Conservation (phyloP, 2,329 filamentous ascomycete species). For the Chaetomium strumarium region DNA sequence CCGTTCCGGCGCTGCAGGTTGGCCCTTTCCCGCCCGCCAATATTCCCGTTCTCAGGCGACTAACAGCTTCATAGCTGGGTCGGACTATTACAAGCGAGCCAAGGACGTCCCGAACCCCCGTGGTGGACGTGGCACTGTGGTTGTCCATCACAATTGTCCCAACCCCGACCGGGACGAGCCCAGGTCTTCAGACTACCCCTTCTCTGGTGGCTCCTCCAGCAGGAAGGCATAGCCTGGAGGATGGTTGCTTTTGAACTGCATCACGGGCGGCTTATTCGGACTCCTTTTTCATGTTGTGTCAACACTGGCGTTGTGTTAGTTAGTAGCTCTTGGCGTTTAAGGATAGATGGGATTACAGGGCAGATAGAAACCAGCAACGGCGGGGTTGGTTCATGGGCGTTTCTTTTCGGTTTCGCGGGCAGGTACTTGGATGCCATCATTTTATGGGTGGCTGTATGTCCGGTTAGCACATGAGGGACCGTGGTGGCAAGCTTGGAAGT, state of each 20-base stretch:
- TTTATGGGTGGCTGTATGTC: too few species aligned
- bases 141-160: conserved; percentile 17
- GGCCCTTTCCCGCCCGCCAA: neutral
- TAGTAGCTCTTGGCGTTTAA: neutral
- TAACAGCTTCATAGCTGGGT: conserved; percentile 5
- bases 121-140: neutral
- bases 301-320: neutral
- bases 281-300: neutral
- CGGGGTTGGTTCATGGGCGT: too few species aligned
- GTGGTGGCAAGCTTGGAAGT: too few species aligned
- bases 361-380: too few species aligned
- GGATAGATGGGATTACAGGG: too few species aligned
- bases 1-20: conserved; percentile 14
- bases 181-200: conserved; percentile 8
- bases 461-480: too few species aligned
- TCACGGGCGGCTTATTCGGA: neutral
- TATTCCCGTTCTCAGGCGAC: neutral
- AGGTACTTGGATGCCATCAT: too few species aligned
- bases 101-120: conserved; percentile 5
- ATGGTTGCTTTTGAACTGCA: neutral
- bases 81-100: conserved; percentile 7
- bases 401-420: too few species aligned
- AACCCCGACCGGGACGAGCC: conserved; percentile 17
- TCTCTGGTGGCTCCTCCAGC: neutral
- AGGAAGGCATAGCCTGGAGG: neutral